Base-by-base conservation (phyloP, 2,329 filamentous ascomycete genomes). In the Botrytis sinoallii region DNA sequence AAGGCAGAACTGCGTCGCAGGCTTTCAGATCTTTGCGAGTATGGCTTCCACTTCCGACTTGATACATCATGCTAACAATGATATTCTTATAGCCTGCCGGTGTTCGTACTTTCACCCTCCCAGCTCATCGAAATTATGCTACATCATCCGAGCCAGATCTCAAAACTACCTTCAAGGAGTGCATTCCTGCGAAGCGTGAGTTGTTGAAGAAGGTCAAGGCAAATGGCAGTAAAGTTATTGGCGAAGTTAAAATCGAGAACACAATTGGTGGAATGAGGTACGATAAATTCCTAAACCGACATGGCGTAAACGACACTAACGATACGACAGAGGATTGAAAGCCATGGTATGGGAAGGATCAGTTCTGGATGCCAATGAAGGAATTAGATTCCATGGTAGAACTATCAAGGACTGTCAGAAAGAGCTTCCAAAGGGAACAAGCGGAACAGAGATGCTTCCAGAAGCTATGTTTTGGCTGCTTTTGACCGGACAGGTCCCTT, bases 381-480 rank as follows among this genome's bases (percentile, higher is more conserved):
- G 96, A 75, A 99, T 99, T 82, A 93, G 95, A 77, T 99, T 99
- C 88, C 96, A 98, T 83, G 96, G 96, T 82, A 92, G 92, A 81
- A 98, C 95, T 77, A 99, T 99, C 87, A 97, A 97, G 85, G 95
- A 99, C 82, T 99, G 96, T 86, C 96, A 98, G 82, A 89, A 91
- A 78, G 92, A 94, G 83, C 90, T 98, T 25, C 95, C 96, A 82
- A 98, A 98, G 87, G 96, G 95, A 78, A 94, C 89, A 74, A 90
- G 92, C 4, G 94, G 95, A 80, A 97, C 94, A 9, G 95, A 98
- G 85, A 99, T 98, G 96, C 89, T 98, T 20, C 96, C 96, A 66
- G 96, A 99, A 85, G 91, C 95, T 83, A 99, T 99, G 96, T 99
- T 99, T 88, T 99, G 96, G 96, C 90, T 98, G 60, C 90, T 99